Conservation (phyloP, 345 rosid genomes). For the Eucalyptus coolabah region DNA sequence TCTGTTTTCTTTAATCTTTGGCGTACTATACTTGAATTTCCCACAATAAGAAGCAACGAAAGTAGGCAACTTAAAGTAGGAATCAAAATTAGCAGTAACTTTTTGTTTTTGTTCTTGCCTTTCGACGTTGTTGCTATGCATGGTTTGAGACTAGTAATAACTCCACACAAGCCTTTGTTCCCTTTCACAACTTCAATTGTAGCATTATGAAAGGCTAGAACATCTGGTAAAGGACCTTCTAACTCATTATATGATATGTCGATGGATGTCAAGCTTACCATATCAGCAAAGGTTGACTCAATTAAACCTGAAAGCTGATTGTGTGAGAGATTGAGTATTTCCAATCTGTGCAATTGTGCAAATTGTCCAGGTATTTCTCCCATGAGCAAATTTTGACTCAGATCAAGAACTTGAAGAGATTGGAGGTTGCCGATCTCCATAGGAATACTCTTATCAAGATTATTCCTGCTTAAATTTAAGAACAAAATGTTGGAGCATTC, state of each 20-base stretch:
- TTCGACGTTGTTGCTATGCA: background rate
- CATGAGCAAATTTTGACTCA: too few relatives aligned
- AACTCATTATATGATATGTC: too few relatives aligned
- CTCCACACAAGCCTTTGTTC: background rate
- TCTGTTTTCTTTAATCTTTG: background rate
- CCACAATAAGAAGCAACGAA: background rate
- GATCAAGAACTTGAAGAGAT: background rate
- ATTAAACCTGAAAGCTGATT: too few relatives aligned
- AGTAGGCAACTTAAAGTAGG: background rate
- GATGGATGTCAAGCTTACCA: too few relatives aligned
- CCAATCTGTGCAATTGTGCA: too few relatives aligned
- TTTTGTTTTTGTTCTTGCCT: background rate
- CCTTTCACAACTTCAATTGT: too few relatives aligned
- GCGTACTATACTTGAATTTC: background rate
- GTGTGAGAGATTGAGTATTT: too few relatives aligned
- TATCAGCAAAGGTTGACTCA: too few relatives aligned
- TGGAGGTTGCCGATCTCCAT: background rate
- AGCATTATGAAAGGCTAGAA: too few relatives aligned
- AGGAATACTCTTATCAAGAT: background rate
- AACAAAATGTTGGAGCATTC: background rate
- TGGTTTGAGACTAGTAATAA: background rate
- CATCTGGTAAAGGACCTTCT: too few relatives aligned
- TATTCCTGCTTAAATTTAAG: conserved; percentile 17
- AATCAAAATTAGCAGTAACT: background rate
- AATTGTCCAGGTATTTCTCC: too few relatives aligned